Percentiles rank a stretch among this genome's conserved stretches.
phyloP scores from a whole-genome alignment of 768 basidiomycete genomes.

The Hypholoma fasciculare region DNA sequence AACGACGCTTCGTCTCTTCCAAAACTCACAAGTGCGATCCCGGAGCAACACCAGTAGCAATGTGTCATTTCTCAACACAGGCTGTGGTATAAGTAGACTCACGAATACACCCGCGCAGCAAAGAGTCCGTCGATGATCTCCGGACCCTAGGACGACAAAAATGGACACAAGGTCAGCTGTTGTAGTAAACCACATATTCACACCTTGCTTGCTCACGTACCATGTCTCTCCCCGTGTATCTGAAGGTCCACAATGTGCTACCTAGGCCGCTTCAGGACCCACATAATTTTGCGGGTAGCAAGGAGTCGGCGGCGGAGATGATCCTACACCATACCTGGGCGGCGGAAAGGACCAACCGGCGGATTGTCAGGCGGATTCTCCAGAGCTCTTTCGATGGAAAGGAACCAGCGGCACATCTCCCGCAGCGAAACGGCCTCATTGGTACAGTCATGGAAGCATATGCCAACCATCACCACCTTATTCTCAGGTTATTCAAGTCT shows the following conservation, averaged over 20 bases:
- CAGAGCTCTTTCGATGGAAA: neutral
- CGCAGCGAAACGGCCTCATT: neutral
- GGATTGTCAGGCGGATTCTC: neutral
- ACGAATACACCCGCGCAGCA: too few relatives aligned
- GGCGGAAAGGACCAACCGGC: neutral
- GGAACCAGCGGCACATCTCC: neutral
- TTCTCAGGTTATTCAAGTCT: neutral
- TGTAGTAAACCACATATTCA: too few relatives aligned
- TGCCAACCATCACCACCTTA: neutral
- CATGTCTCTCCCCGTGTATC: conserved; percentile 1
- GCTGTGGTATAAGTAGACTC: too few relatives aligned
- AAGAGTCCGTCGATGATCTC: too few relatives aligned
- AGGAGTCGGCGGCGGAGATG: neutral
- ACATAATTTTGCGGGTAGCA: neutral
- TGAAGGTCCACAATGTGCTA: neutral
- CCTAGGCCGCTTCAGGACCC: neutral
- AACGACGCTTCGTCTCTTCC: too few relatives aligned
- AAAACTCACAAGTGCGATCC: too few relatives aligned
- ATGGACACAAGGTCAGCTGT: too few relatives aligned
- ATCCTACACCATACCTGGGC: neutral
- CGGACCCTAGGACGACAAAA: too few relatives aligned
- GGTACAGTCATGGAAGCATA: neutral
- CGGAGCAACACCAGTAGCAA: too few relatives aligned
- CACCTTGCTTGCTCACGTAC: too few relatives aligned
- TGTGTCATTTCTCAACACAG: too few relatives aligned